phyloP scores from a whole-genome alignment of 805 yeast species.

The Yarrowia sp. region DNA sequence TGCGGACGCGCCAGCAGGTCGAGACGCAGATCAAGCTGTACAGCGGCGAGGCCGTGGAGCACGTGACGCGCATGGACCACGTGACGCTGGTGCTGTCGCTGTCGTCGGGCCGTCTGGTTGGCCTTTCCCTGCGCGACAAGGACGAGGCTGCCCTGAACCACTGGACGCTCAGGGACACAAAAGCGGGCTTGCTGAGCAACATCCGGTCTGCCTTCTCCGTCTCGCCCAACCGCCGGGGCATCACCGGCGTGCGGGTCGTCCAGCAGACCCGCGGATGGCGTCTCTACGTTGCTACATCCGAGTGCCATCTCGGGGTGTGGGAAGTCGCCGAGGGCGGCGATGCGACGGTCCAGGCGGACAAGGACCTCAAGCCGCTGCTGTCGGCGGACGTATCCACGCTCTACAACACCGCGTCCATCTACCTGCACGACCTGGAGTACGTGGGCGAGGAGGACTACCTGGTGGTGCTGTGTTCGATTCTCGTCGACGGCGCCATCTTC shows the following conservation, averaged over 20 bases:
- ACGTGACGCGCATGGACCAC: constrained; percentile 6
- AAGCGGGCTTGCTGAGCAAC: constrained; percentile 14
- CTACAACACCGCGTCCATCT: constrained; percentile 51
- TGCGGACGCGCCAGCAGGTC: constrained; percentile 54
- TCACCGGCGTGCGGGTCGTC: background rate
- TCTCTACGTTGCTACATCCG: constrained; percentile 43
- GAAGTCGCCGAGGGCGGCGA: constrained; percentile 48
- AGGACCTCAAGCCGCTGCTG: constrained; percentile 41
- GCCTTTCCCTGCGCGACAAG: constrained; percentile 4
- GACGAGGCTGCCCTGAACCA: constrained; percentile 1
- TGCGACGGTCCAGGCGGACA: constrained; percentile 41
- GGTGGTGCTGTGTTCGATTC: constrained; percentile 51
- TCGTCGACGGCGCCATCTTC: constrained; percentile 38
- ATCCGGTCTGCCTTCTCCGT: constrained; percentile 6
- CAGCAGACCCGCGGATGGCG: background rate
- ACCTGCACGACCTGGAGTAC: constrained; percentile 57
- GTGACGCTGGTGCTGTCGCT: background rate
- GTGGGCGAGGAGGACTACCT: constrained; percentile 44
- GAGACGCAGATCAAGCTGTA: constrained; percentile 35
- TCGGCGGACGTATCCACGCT: constrained; percentile 45
- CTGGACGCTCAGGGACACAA: constrained; percentile 17
- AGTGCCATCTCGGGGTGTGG: constrained; percentile 51
- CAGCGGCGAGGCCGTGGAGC: constrained; percentile 17
- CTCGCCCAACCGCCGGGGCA: background rate
- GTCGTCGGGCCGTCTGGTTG: constrained; percentile 14